Conservation (phyloP, 768 basidiomycete genomes). For the Pilatotrama ljubarskyi region DNA sequence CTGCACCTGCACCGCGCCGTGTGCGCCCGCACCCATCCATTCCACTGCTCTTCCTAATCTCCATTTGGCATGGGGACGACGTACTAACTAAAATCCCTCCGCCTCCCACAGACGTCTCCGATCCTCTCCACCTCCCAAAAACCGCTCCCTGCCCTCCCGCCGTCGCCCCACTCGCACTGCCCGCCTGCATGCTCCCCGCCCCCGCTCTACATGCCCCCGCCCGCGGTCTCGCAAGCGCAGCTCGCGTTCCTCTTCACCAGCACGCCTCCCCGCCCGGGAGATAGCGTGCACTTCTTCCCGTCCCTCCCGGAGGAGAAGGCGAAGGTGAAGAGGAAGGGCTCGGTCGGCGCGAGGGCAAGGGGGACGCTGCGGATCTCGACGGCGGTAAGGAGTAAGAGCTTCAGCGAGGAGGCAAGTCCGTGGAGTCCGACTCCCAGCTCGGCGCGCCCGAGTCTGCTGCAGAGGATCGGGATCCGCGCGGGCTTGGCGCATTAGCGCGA, state of each 20-base stretch:
- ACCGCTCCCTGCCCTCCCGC: slow-evolving; percentile 6
- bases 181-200: neutral
- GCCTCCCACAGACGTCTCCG: neutral
- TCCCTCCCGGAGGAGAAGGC: neutral
- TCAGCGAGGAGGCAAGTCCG: neutral
- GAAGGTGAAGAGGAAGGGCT: neutral
- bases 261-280: neutral
- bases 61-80: too few relatives aligned
- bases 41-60: too few relatives aligned
- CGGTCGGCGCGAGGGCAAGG: neutral
- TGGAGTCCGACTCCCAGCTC: slow-evolving; percentile 3
- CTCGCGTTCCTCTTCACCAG: slow-evolving; percentile 13
- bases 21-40: too few relatives aligned
- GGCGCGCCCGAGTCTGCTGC: neutral
- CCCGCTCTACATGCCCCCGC: slow-evolving; percentile 7
- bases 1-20: too few relatives aligned
- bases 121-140: neutral
- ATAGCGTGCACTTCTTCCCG: slow-evolving; percentile 16
- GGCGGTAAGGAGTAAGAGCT: neutral
- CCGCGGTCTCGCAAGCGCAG: slow-evolving; percentile 15
- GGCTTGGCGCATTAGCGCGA: slow-evolving; percentile 1
- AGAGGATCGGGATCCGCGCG: slow-evolving; percentile 11
- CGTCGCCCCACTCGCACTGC: neutral
- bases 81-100: too few relatives aligned
- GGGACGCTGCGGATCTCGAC: slow-evolving; percentile 15